These are phyloP conservation scores for Gnaphalium uliginosum DNA, from an alignment of 129 eudicot genomes.

Conservation along the genomic window DNA sequence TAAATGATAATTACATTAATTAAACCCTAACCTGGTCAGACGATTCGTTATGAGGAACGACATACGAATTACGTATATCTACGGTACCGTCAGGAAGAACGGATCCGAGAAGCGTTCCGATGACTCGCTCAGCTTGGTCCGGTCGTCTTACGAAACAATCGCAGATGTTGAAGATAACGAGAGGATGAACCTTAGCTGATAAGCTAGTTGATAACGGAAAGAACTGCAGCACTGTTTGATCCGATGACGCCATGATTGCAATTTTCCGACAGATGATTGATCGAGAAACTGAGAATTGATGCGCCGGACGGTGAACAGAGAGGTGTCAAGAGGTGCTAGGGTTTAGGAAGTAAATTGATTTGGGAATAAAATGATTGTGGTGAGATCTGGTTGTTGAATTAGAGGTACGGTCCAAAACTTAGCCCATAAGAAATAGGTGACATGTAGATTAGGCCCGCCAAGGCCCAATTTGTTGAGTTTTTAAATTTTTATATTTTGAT, in stretches of 20 bases:
- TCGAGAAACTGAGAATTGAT: not conserved
- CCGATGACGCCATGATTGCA: slow-evolving; percentile 52
- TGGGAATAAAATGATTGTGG: not conserved
- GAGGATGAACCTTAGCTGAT: slow-evolving; percentile 86
- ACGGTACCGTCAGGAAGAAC: slow-evolving; percentile 87
- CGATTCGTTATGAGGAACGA: slow-evolving; percentile 86
- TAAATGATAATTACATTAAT: not conserved
- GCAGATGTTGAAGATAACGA: slow-evolving; percentile 84
- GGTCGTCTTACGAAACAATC: slow-evolving; percentile 89
- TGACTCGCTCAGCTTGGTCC: slow-evolving; percentile 82
- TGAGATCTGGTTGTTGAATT: not conserved
- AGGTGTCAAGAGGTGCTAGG: not conserved
- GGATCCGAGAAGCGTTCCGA: slow-evolving; percentile 91
- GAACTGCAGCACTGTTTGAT: slow-evolving; percentile 71
- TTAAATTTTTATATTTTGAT: too few relatives aligned
- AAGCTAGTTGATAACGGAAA: slow-evolving; percentile 51
- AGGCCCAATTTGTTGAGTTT: too few relatives aligned
- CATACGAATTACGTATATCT: slow-evolving; percentile 86
- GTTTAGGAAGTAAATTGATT: not conserved
- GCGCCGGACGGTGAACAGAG: not conserved
- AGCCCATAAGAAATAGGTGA: not conserved
- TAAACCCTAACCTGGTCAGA: slow-evolving; percentile 68
- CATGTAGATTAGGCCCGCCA: too few relatives aligned
- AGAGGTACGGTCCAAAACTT: not conserved
- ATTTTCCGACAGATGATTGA: not conserved